Evolutionary conservation across 2,329 filamentous ascomycete genomes (phyloP), one percentile per base, ranked within the genome.

Genomic region (Phyllosticta citrichinensis): DNA sequence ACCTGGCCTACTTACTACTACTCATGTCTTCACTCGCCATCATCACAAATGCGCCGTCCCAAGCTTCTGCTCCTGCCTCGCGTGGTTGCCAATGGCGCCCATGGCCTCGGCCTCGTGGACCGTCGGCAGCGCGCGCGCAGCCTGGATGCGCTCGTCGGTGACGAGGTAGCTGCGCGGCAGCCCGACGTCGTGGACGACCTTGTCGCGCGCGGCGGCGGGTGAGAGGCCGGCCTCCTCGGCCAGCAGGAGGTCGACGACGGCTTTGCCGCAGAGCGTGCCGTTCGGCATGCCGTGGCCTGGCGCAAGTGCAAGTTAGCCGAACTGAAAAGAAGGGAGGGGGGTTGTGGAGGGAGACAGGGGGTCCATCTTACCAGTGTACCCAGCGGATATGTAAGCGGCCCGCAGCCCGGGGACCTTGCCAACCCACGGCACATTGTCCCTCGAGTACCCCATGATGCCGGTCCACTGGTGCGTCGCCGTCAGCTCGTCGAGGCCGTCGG

Each of bases 401-500:
- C 78, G 70, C 19, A 73, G 76, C 5, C 81, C 73, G 0, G 85
- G 84, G n/a, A 91, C 81, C 10, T 75, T 73, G 0, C 88, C 89
- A 2, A 92, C 85, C 85, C 86, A 91, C 0, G 89, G 87, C 57
- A 80, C 72, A 0, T 80, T 76, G 69, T 92, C 89, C 6, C 84
- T 76, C 30, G 83, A 85, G 71, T 84, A 91, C 0, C 86, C 88
- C 88, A 91, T 92, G 65, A 91, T 87, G 0, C 89, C 89, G 1
- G 87, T 89, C 89, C 89, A 93, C 69, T 82, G 74, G 55, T 74
- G 50, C 3, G 71, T 73, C 2, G 80, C 79, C 56, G 75, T 63
- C 35, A 83, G 69, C 65, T 81, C 79, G n/a, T 70, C 62, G 30
- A 74, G 63, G 1, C 68, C 76, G 8, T 71, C 69, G 66, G 63